phyloP scores from a whole-genome alignment of 331 rosid species.

The Dryas integrifolia region DNA sequence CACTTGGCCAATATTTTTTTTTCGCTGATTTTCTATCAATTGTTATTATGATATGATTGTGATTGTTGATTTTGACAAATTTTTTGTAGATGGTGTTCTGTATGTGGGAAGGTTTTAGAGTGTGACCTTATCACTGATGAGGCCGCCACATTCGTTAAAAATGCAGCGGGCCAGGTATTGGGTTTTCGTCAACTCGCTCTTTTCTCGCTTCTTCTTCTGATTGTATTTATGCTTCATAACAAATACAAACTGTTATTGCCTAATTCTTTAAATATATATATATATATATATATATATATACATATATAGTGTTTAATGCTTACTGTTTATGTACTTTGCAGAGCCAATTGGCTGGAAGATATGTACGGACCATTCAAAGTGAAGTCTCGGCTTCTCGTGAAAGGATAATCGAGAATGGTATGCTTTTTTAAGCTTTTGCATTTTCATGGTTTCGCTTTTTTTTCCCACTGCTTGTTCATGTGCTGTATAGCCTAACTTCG shows the following conservation, averaged over 20 bases:
- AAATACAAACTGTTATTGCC: neutral
- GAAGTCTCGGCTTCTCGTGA: constrained; percentile 32
- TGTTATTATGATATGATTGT: neutral
- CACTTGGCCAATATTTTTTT: neutral
- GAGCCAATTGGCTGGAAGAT: constrained; percentile 34
- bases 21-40: neutral
- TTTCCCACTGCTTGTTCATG: neutral
- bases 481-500: neutral
- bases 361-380: constrained; percentile 27
- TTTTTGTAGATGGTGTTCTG: constrained; percentile 10
- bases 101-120: constrained; percentile 35
- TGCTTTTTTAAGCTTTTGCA: neutral
- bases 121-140: constrained; percentile 25
- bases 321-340: constrained; percentile 3
- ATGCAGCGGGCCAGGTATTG: constrained; percentile 25
- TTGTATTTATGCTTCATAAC: neutral
- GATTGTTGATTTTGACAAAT: neutral
- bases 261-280: neutral
- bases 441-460: neutral
- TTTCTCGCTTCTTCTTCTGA: neutral
- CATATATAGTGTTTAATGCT: neutral
- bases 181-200: neutral
- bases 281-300: neutral
- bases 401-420: constrained; percentile 30
- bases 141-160: constrained; percentile 23